phyloP scores from a whole-genome alignment of 1,284 basidiomycete genomes.

The Sphagnurus paluster region DNA sequence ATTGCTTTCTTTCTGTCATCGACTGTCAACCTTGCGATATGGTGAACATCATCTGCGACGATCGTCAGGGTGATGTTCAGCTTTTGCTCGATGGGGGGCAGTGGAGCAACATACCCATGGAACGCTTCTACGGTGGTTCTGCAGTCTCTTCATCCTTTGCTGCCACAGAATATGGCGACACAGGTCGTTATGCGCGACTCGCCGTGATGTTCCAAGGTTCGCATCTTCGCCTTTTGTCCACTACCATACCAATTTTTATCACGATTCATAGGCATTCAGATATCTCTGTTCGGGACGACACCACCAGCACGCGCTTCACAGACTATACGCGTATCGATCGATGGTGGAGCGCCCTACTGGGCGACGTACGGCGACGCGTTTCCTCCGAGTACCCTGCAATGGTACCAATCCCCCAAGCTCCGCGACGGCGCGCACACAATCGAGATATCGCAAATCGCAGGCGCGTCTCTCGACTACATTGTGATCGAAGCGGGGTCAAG shows the following conservation, averaged over 20 bases:
- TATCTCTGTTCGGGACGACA: conserved; percentile 7
- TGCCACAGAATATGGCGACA: neutral
- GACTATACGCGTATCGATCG: conserved; percentile 6
- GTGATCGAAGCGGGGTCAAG: conserved; percentile 9
- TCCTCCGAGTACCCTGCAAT: conserved; percentile 5
- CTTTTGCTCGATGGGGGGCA: neutral
- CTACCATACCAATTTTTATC: neutral
- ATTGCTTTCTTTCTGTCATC: too few relatives aligned
- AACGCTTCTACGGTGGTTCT: conserved; percentile 9
- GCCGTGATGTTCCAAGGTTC: conserved; percentile 8
- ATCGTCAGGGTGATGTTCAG: neutral
- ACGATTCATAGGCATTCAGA: conserved; percentile 1
- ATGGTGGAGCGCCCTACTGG: conserved; percentile 5
- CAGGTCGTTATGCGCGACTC: conserved; percentile 6
- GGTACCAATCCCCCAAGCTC: conserved; percentile 9
- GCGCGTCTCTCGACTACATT: conserved; percentile 7
- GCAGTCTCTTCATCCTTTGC: conserved; percentile 11
- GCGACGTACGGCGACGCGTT: conserved; percentile 1
- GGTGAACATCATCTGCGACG: too few relatives aligned
- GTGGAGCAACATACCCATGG: conserved; percentile 2
- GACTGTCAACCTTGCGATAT: too few relatives aligned
- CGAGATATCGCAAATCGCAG: conserved; percentile 5
- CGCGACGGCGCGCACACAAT: conserved; percentile 6
- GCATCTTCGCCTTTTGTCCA: neutral
- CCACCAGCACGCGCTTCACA: conserved; percentile 1